A percentile compares a stretch with the other conserved stretches of the same genome.
phyloP scores from a whole-genome alignment of 2,329 filamentous ascomycete species.

The Lasiodiplodia hormozganensis region DNA sequence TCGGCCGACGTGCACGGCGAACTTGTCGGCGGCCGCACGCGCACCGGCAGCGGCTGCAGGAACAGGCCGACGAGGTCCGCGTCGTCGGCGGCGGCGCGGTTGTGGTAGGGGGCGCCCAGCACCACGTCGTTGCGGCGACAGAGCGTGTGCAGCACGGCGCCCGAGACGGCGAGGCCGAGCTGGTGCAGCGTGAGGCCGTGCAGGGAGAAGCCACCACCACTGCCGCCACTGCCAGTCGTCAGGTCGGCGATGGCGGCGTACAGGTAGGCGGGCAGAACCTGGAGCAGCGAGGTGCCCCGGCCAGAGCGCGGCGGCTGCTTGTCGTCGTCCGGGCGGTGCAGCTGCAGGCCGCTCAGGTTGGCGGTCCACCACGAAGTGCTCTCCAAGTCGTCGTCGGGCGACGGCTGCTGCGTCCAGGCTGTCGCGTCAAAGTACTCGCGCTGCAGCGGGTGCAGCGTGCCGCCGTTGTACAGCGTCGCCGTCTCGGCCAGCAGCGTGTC shows the following conservation, averaged over 20 bases:
- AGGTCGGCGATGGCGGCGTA: slow-evolving; percentile 10
- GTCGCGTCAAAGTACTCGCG: slow-evolving; percentile 19
- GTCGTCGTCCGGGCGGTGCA: background rate
- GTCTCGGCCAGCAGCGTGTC: slow-evolving; percentile 39
- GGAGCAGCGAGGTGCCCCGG: slow-evolving; percentile 27
- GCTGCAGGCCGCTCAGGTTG: slow-evolving; percentile 15
- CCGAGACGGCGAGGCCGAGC: slow-evolving; percentile 33
- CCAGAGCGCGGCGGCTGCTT: slow-evolving; percentile 7
- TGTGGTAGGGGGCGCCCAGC: slow-evolving; percentile 40
- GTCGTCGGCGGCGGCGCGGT: slow-evolving; percentile 36
- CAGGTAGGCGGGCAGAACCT: background rate
- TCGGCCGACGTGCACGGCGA: background rate
- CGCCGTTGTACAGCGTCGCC: slow-evolving; percentile 33
- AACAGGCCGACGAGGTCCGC: slow-evolving; percentile 39
- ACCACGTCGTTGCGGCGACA: slow-evolving; percentile 35
- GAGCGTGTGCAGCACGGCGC: slow-evolving; percentile 33
- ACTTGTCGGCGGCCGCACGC: slow-evolving; percentile 29
- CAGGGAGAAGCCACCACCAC: too few relatives aligned
- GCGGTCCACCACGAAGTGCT: slow-evolving; percentile 30
- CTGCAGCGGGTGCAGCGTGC: slow-evolving; percentile 3
- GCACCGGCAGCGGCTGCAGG: slow-evolving; percentile 41
- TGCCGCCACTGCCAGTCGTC: background rate
- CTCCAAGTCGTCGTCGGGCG: slow-evolving; percentile 11
- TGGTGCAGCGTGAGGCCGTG: slow-evolving; percentile 35
- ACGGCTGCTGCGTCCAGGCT: slow-evolving; percentile 2